Base-by-base conservation (phyloP, 345 rosid genomes). In the Bretschneidera sinensis region DNA sequence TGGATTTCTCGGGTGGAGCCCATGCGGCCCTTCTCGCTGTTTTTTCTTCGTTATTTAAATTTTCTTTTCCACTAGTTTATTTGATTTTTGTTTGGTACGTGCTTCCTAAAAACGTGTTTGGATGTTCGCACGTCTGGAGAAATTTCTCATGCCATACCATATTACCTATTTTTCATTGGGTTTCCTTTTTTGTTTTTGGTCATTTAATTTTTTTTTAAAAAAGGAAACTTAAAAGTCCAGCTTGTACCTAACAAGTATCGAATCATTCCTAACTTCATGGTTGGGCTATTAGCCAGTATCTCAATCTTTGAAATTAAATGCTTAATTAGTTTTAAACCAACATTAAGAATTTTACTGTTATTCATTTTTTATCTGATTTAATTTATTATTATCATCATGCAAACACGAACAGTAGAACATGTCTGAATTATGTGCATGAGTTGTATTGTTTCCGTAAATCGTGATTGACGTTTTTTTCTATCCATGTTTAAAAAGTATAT, bases 91-190 rank as follows among this genome's bases (percentile, higher is more conserved):
- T 17, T 51, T 50, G 13, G 6, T 35, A 17, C 34, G 1, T 10
- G 15, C 2, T 28, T 28, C 33, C 8, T 51, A 43, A 66, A 59
- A 58, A 39, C 59, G 53, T 59, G 70, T 58, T 51, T 51, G 63
- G 24, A 24, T 24, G 51, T n/a, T 10, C 2, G 21, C 45, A 19
- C 51, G 21, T 28, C 33, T 28, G n/a, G n/a, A n/a, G n/a, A n/a
- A n/a, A 28, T 28, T 2, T 39, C 10, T 39, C 11, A 9, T 5
- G 16, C 45, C 16, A 7, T 28, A 28, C 33, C 33, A 28, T 39
- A 13, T 5, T 39, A 48, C 21, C 13, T 39, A 4, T 14, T 39
- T 9, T 39, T 39, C 16, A 39, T 39, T 39, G 2, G 4, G 15
- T 7, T 39, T 39, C 15, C 45, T 4, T 9, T 39, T 39, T 31